Percentiles rank a stretch among this genome's conserved stretches.
phyloP scores from a whole-genome alignment of 345 rosid species.

The Microcos paniculata region DNA sequence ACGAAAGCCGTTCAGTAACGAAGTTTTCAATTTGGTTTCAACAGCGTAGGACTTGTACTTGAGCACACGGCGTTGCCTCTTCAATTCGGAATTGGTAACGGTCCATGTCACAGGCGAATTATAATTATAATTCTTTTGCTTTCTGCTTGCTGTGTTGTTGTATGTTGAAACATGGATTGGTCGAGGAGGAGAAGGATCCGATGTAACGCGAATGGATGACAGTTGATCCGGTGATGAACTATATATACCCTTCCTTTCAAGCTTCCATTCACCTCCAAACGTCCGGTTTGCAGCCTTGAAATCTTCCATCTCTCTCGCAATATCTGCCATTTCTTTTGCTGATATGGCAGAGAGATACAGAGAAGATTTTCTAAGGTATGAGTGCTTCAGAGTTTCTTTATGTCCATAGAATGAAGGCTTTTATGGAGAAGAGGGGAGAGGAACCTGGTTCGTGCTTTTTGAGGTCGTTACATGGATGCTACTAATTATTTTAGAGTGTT shows the following conservation, averaged over 20 bases:
- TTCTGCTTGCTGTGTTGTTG: not conserved
- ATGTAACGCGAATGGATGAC: not conserved
- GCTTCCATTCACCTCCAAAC: not conserved
- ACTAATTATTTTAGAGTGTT: not conserved
- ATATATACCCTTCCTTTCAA: not conserved
- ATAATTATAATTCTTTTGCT: not conserved
- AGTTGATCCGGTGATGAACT: not conserved
- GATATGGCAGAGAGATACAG: not conserved
- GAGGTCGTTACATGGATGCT: not conserved
- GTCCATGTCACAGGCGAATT: not conserved
- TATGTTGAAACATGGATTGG: not conserved
- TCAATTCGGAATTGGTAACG: slow-evolving; percentile 30
- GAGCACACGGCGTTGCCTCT: slow-evolving; percentile 40
- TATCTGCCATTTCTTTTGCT: not conserved
- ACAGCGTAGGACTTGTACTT: slow-evolving; percentile 39
- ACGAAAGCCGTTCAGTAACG: slow-evolving; percentile 31
- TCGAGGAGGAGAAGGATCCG: not conserved
- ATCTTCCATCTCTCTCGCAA: slow-evolving; percentile 14
- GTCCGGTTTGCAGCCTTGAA: slow-evolving; percentile 2
- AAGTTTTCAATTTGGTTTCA: slow-evolving; percentile 31
- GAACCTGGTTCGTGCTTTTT: not conserved
- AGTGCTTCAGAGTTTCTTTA: not conserved
- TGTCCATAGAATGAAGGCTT: not conserved
- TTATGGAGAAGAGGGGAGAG: not conserved
- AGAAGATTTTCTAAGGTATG: not conserved